A percentile compares a stretch with the other conserved stretches of the same genome.
Conservation (phyloP, 225 moss, liverwort and hornwort species). For the Neckera pumila region DNA sequence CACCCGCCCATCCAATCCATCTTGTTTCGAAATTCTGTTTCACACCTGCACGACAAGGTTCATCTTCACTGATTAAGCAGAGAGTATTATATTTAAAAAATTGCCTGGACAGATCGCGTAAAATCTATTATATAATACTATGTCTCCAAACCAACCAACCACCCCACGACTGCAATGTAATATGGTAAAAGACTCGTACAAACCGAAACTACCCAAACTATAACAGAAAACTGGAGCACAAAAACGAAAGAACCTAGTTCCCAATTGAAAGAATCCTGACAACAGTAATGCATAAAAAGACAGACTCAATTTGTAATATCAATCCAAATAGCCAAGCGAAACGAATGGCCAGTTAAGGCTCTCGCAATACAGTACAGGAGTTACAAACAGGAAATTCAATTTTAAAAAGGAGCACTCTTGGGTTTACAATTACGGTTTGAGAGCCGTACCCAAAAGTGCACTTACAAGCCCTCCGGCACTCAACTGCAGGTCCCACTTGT, state of each 20-base stretch:
- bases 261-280: background rate
- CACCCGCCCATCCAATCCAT: slow-evolving; percentile 99
- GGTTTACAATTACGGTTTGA: background rate
- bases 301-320: background rate
- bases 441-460: slow-evolving; percentile 67
- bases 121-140: background rate
- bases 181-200: background rate
- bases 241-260: background rate
- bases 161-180: background rate
- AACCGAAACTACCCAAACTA: background rate
- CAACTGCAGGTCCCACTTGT: slow-evolving; percentile 72
- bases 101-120: background rate
- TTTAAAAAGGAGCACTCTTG: background rate
- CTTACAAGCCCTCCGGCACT: slow-evolving; percentile 96
- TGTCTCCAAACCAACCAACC: background rate
- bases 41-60: slow-evolving; percentile 41
- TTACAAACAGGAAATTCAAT: background rate
- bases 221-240: background rate
- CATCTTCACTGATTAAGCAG: background rate
- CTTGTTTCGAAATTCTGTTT: slow-evolving; percentile 93
- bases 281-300: background rate
- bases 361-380: background rate
- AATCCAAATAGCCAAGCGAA: background rate
- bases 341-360: background rate
- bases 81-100: background rate